Evolutionary conservation across 208 protist genomes (phyloP), one percentile per base, ranked within the genome.

Genomic region (Leptomonas pyrrhocoris): DNA sequence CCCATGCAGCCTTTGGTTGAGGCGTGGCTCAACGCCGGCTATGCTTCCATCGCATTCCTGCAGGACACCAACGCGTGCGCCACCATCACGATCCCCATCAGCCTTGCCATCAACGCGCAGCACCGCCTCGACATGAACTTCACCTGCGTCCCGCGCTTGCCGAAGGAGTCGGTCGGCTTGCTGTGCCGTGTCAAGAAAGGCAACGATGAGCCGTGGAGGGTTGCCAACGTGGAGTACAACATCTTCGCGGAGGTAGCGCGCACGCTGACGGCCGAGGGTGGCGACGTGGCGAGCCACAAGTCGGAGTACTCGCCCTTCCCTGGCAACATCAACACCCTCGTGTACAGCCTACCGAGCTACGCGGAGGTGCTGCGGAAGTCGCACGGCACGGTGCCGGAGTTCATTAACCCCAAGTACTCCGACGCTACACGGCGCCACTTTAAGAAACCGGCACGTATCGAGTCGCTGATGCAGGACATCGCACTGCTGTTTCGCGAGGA

Each of bases 391-490:
- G 91, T 98, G 30, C 93, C 94, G 5, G 95, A 98, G 84, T 98
- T 98, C 75, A 96, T 98, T 65, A 98, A 98, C 77, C 94, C 94
- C 27, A 98, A 98, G 66, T 97, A 93, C 72, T 72, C 74, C 11
- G 88, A 96, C 55, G 81, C 63, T 0, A 77, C 62, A 13, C 80
- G 78, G 34, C 80, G 64, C 21, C 28, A 38, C 23, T 96, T 97
- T 68, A 88, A 84, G 50, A 88, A 86, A 42, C 92, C 94, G 5
- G 88, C 89, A 18, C 87, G 94, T 25, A 72, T 97, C 16, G 94
- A 97, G 74, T 94, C 89, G 15, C 84, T 97, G 15, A 96, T 97
- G 92, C 94, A 97, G 74, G 94, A 96, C 73, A 68, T 92, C 48
- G 84, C 89, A 2, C 55, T 84, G 0, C 75, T 94, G 8, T 92